Evolutionary conservation across 106 monocot genomes (phyloP), one percentile per base, ranked within the genome.

Genomic region (Dendrobium catenatum): DNA sequence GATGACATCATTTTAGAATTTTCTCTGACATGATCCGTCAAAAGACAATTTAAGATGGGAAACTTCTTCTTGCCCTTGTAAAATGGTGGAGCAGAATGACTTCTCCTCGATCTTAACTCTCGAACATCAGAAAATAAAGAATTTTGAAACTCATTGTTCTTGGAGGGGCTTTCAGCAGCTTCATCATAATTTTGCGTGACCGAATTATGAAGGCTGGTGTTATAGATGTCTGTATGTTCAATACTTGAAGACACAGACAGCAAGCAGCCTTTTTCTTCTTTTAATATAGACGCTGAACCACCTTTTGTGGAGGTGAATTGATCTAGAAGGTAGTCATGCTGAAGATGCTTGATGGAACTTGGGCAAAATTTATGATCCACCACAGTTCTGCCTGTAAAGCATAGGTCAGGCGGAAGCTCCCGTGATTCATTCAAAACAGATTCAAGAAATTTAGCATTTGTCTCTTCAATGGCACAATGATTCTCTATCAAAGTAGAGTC

Each of bases 51-150:
- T 83, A 88, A 49, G 44, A 80, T 74, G 42, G 84, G 79, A 77
- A 83, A 90, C 81, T 83, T 95, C 42, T 41, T 61, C 84, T 87
- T 93, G 40, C 72, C 83, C 66, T 80, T 90, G 83, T 87, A 87
- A 84, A 99, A 91, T 70, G 98, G 95, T 46, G 98, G 98, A 68
- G 98, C 95, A 80, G 98, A 95, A 73, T 27, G 76, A 79, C 98
- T 91, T 90, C 98, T 92, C 72, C 72, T 86, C 70, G 83, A 78
- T 78, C 88, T 83, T 49, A 68, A 31, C 9, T 78, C 83, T 15
- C 29, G 67, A 67, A 55, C 11, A 61, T 59, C 41, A 77, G 79
- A 76, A 42, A 43, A 29, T 44, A 27, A 82, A 77, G 40, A 81
- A 55, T 78, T 74, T 88, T 42, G 72, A 81, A 37, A 79, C 13